phyloP scores from a whole-genome alignment of 495 filamentous ascomycete species.

The Xylaria cubensis region DNA sequence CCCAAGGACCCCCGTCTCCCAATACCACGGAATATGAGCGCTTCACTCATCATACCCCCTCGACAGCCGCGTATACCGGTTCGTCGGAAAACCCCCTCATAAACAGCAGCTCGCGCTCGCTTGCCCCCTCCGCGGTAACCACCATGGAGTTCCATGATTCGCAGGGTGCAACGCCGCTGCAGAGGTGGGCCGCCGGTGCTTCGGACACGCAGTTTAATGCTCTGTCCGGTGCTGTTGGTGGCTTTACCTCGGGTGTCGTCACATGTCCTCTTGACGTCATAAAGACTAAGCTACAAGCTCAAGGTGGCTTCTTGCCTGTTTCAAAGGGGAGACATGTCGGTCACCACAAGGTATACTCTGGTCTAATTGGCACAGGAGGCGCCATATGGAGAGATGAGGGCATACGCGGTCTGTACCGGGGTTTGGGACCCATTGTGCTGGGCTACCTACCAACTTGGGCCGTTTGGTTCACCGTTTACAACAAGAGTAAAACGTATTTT shows the following conservation, averaged over 20 bases:
- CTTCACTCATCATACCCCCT: conserved; percentile 35
- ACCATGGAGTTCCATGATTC: conserved; percentile 45
- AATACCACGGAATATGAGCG: conserved; percentile 52
- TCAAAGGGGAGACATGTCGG: conserved; percentile 52
- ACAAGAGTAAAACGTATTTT: conserved; percentile 78
- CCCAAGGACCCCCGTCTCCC: conserved; percentile 43
- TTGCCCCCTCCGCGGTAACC: conserved; percentile 33
- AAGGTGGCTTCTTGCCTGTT: conserved; percentile 72
- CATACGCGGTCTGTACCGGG: conserved; percentile 88
- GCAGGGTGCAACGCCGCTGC: conserved; percentile 58
- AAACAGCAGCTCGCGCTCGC: conserved; percentile 26
- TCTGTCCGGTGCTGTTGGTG: conserved; percentile 84
- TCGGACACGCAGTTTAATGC: conserved; percentile 63
- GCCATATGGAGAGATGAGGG: conserved; percentile 89
- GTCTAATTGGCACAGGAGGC: conserved; percentile 82
- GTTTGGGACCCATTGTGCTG: conserved; percentile 89
- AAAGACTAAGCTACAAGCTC: conserved; percentile 97
- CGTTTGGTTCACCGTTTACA: conserved; percentile 96
- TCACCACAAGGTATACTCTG: conserved; percentile 72
- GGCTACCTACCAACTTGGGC: conserved; percentile 98
- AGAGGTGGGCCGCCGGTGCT: conserved; percentile 58
- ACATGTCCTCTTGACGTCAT: conserved; percentile 99
- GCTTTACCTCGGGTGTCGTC: conserved; percentile 89
- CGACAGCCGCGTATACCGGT: conserved; percentile 36
- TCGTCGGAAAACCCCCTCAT: conserved; percentile 33